phyloP scores from a whole-genome alignment of 108 stramenopile species.

The Cyclotella distinguenda region DNA sequence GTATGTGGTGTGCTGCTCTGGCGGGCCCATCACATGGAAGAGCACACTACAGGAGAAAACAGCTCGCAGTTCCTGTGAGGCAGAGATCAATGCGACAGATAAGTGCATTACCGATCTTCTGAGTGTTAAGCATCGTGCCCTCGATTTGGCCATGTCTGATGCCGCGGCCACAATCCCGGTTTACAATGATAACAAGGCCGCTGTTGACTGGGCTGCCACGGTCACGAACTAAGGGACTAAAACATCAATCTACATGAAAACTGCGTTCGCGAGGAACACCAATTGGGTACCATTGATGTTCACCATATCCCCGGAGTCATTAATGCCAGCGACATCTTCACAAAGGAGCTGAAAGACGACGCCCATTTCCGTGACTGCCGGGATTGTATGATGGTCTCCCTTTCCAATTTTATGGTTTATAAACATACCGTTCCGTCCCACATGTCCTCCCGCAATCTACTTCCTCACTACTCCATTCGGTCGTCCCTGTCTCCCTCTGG shows the following conservation, averaged over 20 bases:
- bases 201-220: background rate
- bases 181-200: conserved; percentile 8
- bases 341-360: conserved; percentile 7
- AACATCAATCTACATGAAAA: conserved; percentile 11
- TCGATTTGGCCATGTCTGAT: background rate
- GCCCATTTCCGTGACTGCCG: background rate
- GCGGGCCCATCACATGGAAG: conserved; percentile 3
- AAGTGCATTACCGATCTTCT: background rate
- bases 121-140: background rate
- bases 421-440: no score
- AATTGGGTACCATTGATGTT: no score
- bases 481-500: no score
- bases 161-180: background rate
- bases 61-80: conserved; percentile 6
- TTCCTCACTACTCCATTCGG: no score
- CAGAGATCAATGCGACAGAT: conserved; percentile 5
- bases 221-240: conserved; percentile 20
- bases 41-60: conserved; percentile 2
- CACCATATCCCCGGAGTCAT: no score
- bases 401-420: no score
- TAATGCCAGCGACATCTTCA: no score
- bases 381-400: no score
- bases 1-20: background rate
- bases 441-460: no score
- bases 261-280: no score